Base-by-base conservation (phyloP, 73 alveolate genomes). In the Paramecium sonneborni region DNA sequence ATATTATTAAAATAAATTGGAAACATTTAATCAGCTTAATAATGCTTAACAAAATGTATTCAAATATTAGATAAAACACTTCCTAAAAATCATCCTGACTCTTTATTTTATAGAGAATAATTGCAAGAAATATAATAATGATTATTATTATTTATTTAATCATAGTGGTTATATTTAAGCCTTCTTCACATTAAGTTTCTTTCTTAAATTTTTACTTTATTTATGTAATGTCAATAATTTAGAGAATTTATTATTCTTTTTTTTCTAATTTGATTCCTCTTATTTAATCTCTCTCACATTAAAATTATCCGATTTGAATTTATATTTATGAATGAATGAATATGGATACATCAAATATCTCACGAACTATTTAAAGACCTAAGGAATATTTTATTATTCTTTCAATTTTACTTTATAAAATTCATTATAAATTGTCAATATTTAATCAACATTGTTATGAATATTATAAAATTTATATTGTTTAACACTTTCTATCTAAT, bases 11-110 rank as follows among this genome's bases (percentile, higher is more conserved):
- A 72, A 70, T 57, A 69, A 46, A 69, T 43, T 69, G 94, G 94
- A 18, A 88, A 52, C 70, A 44, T 43, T 14, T 38, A 21, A 44
- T 32, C 89, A 34, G 94, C 91, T 8, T 48, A 43, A 69, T 57
- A 46, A 30, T 69, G 87, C 37, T 28, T 88, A 6, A 26, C 76
- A 70, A 88, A 88, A 48, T 88, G 94, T 58, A 44, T 88, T 18
- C 41, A 68, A 30, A 88, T 88, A 18, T 48, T 72, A 30, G 89
- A 56, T 10, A 67, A 44, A 69, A 30, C 79, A 39, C 69, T 67
- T 11, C 85, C 84, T n/a, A 67, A 41, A 23, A 82, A 88, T 28
- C 94, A 88, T 41, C 94, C 94, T 9, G 94, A 88, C 55, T 88
- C 52, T 30, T 44, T 70, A 68, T 88, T 69, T 82, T 88, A 69